Base-by-base conservation (phyloP, 345 rosid genomes). In the Hypericum perforatum region DNA sequence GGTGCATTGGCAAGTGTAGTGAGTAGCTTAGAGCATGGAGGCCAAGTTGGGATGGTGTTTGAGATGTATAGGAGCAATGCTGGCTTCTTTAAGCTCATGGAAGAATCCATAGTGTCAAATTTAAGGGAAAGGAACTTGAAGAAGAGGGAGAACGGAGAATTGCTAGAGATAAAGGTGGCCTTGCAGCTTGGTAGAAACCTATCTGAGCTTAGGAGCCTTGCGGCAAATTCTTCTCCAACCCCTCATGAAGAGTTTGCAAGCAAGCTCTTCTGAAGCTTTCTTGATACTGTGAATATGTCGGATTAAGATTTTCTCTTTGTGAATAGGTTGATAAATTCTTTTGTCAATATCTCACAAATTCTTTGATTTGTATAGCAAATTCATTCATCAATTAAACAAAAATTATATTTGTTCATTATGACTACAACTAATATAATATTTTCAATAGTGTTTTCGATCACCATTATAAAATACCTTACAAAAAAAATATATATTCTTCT, bases 51-150 rank as follows among this genome's bases (percentile, higher is more conserved):
- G 5, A 79, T 76, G 81, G 81, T 76, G 52, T 41, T 79, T 9
- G 84, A 79, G 58, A 76, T 79, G 77, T 79, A 79, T 56, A 68
- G 80, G 47, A 71, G 73, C 64, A 63, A 66, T 50, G 72, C 74
- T 0, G 84, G 81, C 8, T 70, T 61, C 66, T 68, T 79, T 29
- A 7, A 32, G 3, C 64, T 65, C 2, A 7, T 71, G 57, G 76
- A 66, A 48, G 75, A 68, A 48, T 56, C 70, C 0, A 66, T 76
- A 5, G 68, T 63, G 16, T 46, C 67, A 0, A 60, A 51, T 3
- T 46, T 72, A 9, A 55, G 57, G 8, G 72, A 62, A 56, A 39
- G 47, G 7, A 69, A 69, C 0, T 11, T 16, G 4, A 56, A 39
- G 15, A 70, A 44, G 56, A 63, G 75, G 46, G 81, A 76, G 53